Evolutionary conservation across 2,329 filamentous ascomycete species (phyloP).

Genomic region (Monosporascus sp.): DNA sequence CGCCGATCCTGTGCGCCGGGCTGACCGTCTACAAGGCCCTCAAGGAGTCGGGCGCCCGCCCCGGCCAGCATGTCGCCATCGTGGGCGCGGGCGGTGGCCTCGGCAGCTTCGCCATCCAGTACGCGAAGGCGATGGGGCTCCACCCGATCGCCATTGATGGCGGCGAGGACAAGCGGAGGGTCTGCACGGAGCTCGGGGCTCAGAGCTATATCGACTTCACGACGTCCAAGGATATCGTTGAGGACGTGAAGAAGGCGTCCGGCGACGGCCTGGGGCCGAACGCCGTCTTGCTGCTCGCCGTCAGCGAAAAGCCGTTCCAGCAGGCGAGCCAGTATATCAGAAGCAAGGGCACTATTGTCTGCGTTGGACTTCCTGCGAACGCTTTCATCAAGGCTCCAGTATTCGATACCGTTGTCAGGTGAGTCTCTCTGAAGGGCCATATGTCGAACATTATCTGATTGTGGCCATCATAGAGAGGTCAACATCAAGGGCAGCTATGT

Average conservation of each 20-base stretch:
- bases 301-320: slow-evolving; percentile 88
- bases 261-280: slow-evolving; percentile 78
- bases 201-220: slow-evolving; percentile 74
- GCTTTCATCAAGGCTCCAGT: slow-evolving; percentile 79
- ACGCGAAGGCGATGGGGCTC: slow-evolving; percentile 86
- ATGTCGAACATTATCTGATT: neutral
- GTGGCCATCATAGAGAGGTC: slow-evolving; percentile 60
- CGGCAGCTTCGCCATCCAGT: slow-evolving; percentile 71
- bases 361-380: slow-evolving; percentile 79
- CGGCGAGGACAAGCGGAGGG: slow-evolving; percentile 71
- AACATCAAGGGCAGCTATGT: slow-evolving; percentile 90
- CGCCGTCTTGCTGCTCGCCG: slow-evolving; percentile 81
- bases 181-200: slow-evolving; percentile 67
- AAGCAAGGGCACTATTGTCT: slow-evolving; percentile 74
- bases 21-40: slow-evolving; percentile 89
- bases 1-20: slow-evolving; percentile 78
- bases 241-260: slow-evolving; percentile 77
- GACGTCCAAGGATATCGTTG: slow-evolving; percentile 69
- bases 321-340: slow-evolving; percentile 87
- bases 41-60: slow-evolving; percentile 70
- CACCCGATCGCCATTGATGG: slow-evolving; percentile 75
- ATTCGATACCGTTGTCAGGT: slow-evolving; percentile 73
- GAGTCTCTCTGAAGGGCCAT: neutral
- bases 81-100: slow-evolving; percentile 83
- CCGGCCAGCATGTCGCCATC: slow-evolving; percentile 76